Conservation (phyloP, 2,329 filamentous ascomycete species). For the Iodosphaeria phyllophila region DNA sequence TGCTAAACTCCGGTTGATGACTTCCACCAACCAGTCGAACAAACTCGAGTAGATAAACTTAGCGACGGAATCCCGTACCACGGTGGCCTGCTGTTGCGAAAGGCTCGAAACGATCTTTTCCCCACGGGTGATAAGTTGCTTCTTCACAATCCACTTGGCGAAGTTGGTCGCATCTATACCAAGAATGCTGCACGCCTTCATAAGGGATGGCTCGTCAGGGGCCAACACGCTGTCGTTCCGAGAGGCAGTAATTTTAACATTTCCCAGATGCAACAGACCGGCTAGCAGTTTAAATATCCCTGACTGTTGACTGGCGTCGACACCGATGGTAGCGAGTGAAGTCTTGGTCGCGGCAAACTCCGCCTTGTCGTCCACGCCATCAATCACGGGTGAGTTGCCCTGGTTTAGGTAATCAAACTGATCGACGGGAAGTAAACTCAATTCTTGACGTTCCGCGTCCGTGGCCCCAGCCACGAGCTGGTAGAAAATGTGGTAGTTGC, state of each 20-base stretch:
- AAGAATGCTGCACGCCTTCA: conserved; percentile 65
- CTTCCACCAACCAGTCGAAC: conserved; percentile 98
- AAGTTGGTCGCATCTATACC: conserved; percentile 78
- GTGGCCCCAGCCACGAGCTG: conserved; percentile 87
- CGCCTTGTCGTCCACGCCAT: conserved; percentile 86
- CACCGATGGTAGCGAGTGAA: conserved; percentile 76
- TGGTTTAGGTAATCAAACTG: conserved; percentile 95
- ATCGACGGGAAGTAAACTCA: conserved; percentile 65
- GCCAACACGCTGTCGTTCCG: conserved; percentile 74
- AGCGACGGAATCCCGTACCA: conserved; percentile 91
- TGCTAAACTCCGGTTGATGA: conserved; percentile 79
- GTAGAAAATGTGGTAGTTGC: conserved; percentile 99
- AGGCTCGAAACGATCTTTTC: conserved; percentile 97
- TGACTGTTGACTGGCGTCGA: conserved; percentile 51
- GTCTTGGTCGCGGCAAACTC: conserved; percentile 81
- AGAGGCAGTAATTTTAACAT: conserved; percentile 86
- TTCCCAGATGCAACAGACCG: conserved; percentile 82
- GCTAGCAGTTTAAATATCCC: conserved; percentile 84
- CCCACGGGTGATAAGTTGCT: conserved; percentile 86
- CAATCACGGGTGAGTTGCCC: conserved; percentile 75
- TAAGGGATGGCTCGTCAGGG: conserved; percentile 62
- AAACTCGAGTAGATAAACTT: conserved; percentile 98
- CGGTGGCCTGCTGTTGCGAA: conserved; percentile 78
- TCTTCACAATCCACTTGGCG: conserved; percentile 97
- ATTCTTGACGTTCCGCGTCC: conserved; percentile 61